Evolutionary conservation across 768 basidiomycete species (phyloP), one percentile per base, ranked within the genome.

Genomic region (Macrolepiota dolichaula): DNA sequence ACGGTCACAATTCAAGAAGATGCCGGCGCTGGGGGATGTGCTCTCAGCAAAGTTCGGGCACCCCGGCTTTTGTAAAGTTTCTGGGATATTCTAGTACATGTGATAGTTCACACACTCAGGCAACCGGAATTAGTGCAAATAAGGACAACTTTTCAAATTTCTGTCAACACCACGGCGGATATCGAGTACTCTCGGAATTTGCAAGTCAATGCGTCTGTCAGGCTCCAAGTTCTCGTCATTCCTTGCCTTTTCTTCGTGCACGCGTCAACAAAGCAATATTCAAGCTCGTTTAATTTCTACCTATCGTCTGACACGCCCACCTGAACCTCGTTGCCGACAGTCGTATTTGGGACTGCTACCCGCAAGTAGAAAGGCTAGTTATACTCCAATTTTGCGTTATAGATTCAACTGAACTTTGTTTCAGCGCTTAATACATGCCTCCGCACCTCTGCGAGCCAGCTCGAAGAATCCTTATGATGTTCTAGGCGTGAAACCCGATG

Each of bases 401-500:
- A 58, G 51, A 61, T 66, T 56, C 50, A n/a, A 69, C 63, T 75
- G 50, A 68, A 60, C 52, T 55, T 50, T 54, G 19, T 64, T 63
- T 22, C 55, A 95, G 92, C 90, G 93, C 66, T 66, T 78, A 13
- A 83, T 97, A 68, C 94, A 96, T 76, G 79, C 87, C 6, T 86
- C 93, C 25, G 68, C 79, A 24, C 74, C 82, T 22, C 73, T 76
- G 57, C 77, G 79, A 27, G 81, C 86, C 35, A 76, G 84, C 7
- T 71, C 82, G 17, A 96, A 91, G 73, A 88, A 93, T 71, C 97
- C 97, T 1, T 99, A 99, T 73, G 74, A 89, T 32, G 88, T 93
- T n/a, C 76, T 99, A 10, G 96, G 97, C 25, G 89, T 98, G 7
- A 82, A 81, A 67, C 86, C 86, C 67, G 93, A 94, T 73, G 91